Evolutionary conservation across 352 stramenopile genomes (phyloP).

Genomic region (Phytophthora citricola): DNA sequence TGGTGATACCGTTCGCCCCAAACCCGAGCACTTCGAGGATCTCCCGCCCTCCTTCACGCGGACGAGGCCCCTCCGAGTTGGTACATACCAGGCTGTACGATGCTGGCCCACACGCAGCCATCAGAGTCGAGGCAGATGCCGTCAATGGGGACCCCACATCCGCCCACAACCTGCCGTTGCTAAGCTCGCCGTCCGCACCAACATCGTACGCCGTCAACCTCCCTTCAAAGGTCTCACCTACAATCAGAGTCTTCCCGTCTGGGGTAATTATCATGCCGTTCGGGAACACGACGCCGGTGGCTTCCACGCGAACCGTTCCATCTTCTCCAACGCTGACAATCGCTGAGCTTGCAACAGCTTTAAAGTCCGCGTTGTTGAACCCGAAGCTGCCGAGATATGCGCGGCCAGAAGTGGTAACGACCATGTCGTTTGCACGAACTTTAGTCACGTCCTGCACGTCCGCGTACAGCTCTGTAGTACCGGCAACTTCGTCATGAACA

Average conservation of each 20-base stretch:
- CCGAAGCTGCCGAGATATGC: constrained; percentile 66
- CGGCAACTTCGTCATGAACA: constrained; percentile 35
- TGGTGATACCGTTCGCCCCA: constrained; percentile 51
- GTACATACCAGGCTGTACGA: constrained; percentile 55
- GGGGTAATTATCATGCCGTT: constrained; percentile 72
- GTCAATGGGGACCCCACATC: constrained; percentile 47
- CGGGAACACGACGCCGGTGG: constrained; percentile 61
- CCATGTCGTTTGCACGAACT: constrained; percentile 60
- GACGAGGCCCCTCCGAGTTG: constrained; percentile 46
- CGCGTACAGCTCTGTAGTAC: constrained; percentile 43
- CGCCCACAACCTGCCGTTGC: constrained; percentile 57
- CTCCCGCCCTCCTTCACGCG: constrained; percentile 59
- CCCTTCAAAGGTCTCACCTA: constrained; percentile 59
- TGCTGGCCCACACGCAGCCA: constrained; percentile 59
- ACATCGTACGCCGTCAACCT: constrained; percentile 63
- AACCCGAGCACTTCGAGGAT: constrained; percentile 57
- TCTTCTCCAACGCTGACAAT: constrained; percentile 56
- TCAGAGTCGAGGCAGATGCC: constrained; percentile 68
- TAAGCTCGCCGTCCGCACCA: constrained; percentile 44
- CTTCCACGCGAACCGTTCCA: constrained; percentile 47
- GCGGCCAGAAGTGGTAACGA: constrained; percentile 43
- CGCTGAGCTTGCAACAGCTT: constrained; percentile 42
- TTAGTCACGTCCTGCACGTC: constrained; percentile 48
- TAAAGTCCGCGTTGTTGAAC: constrained; percentile 44
- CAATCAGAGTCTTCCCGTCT: constrained; percentile 68